Evolutionary conservation across 306 rosid genomes (phyloP).

Genomic region (Abrus precatorius): DNA sequence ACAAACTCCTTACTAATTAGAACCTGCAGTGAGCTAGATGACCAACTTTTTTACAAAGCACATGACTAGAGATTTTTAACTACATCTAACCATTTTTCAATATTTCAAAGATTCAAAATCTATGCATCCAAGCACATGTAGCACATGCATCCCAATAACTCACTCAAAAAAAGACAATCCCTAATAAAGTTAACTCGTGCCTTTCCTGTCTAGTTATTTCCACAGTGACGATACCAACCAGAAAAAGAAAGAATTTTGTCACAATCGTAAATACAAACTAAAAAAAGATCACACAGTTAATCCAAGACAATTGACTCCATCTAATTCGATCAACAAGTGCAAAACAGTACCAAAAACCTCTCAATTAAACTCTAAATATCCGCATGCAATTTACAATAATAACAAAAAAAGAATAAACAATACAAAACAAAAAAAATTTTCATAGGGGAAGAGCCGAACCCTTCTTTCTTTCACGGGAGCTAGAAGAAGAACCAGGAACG

Average conservation of each 20-base stretch:
- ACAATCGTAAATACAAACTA: background rate
- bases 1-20: conserved; percentile 16
- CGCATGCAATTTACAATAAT: conserved; percentile 31
- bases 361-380: background rate
- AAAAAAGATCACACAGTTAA: conserved; percentile 42
- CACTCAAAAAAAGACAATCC: conserved; percentile 24
- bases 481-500: conserved; percentile 94
- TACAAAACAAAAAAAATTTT: background rate
- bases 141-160: conserved; percentile 43
- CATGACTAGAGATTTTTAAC: background rate
- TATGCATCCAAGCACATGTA: background rate
- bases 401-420: background rate
- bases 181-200: conserved; percentile 2
- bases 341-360: background rate
- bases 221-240: conserved; percentile 27
- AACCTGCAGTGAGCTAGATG: conserved; percentile 22
- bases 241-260: background rate
- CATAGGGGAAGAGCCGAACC: conserved; percentile 56
- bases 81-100: conserved; percentile 21
- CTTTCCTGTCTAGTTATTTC: conserved; percentile 26
- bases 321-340: conserved; percentile 11
- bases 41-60: conserved; percentile 23
- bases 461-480: conserved; percentile 92
- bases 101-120: conserved; percentile 22
- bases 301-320: background rate